phyloP scores from a whole-genome alignment of 257 asterid genomes.

The Solanum phureja region DNA sequence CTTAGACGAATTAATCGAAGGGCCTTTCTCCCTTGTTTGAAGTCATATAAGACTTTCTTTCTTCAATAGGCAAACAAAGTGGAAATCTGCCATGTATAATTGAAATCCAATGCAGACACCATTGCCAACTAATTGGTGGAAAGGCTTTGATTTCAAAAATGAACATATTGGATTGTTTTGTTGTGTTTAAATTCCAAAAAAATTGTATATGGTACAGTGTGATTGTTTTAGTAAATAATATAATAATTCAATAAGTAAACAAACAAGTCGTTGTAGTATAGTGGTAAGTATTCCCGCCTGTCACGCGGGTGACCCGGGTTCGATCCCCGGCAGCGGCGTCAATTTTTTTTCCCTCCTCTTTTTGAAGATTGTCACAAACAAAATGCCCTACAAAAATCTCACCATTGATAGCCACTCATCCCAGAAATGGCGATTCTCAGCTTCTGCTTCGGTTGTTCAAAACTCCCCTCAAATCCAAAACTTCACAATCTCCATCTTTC shows the following conservation, averaged over 20 bases:
- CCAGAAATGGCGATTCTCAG: constrained; percentile 46
- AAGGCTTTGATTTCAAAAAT: not conserved
- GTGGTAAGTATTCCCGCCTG: constrained; percentile 98
- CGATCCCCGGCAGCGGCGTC: constrained; percentile 95
- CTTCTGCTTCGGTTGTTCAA: constrained; percentile 40
- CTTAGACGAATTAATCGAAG: too few species aligned
- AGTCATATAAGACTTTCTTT: too few species aligned
- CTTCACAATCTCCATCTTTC: constrained; percentile 12
- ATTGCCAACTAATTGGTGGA: not conserved
- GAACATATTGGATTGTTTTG: not conserved
- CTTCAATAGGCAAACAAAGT: too few species aligned
- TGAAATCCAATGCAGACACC: too few species aligned
- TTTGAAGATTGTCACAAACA: not conserved
- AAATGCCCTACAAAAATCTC: not conserved
- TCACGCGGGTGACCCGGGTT: constrained; percentile 99
- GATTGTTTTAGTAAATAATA: too few species aligned
- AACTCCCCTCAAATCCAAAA: constrained; percentile 28
- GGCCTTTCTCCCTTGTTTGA: too few species aligned
- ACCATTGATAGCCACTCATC: not conserved
- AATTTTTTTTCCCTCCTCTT: not conserved
- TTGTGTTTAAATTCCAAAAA: not conserved
- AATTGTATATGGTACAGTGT: too few species aligned
- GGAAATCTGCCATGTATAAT: too few species aligned
- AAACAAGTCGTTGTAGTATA: constrained; percentile 13
- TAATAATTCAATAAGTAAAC: too few species aligned